Evolutionary conservation across 2,329 filamentous ascomycete genomes (phyloP).

Genomic region (Ceratocystis ficicola): DNA sequence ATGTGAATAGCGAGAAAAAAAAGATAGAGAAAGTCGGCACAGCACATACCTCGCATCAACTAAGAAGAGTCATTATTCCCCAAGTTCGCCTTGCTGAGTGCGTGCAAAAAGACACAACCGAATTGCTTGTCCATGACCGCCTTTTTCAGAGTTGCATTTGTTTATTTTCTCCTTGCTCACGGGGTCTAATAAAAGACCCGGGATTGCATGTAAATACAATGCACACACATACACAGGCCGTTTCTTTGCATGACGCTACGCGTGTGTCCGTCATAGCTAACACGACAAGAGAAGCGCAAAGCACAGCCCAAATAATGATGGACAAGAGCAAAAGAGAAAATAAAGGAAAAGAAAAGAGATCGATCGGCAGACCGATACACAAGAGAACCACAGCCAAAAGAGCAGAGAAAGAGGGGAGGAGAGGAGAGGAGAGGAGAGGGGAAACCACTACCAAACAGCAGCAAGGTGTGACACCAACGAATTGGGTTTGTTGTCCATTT

Average conservation of each 20-base stretch:
- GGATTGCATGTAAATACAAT: not conserved
- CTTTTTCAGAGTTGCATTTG: constrained; percentile 1
- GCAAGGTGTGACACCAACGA: not conserved
- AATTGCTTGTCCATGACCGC: constrained; percentile 9
- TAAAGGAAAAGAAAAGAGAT: not conserved
- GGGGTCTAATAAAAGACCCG: not conserved
- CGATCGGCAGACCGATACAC: constrained; percentile 3
- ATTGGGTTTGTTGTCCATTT: not conserved
- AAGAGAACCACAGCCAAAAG: not conserved
- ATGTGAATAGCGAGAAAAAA: not conserved
- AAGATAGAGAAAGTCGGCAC: not conserved
- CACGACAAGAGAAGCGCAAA: too few relatives aligned
- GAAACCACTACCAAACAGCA: not conserved
- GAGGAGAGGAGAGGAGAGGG: not conserved
- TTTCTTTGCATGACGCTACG: not conserved
- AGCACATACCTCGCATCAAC: not conserved
- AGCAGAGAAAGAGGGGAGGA: not conserved
- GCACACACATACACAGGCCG: not conserved
- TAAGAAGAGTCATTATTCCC: too few relatives aligned
- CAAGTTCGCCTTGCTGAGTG: not conserved
- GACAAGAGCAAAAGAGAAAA: not conserved
- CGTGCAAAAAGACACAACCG: not conserved
- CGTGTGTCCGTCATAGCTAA: not conserved
- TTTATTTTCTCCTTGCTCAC: constrained; percentile 4
- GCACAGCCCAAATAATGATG: too few relatives aligned